Base-by-base conservation (phyloP, 1,139 yeast species). In the Diutina rugosa region DNA sequence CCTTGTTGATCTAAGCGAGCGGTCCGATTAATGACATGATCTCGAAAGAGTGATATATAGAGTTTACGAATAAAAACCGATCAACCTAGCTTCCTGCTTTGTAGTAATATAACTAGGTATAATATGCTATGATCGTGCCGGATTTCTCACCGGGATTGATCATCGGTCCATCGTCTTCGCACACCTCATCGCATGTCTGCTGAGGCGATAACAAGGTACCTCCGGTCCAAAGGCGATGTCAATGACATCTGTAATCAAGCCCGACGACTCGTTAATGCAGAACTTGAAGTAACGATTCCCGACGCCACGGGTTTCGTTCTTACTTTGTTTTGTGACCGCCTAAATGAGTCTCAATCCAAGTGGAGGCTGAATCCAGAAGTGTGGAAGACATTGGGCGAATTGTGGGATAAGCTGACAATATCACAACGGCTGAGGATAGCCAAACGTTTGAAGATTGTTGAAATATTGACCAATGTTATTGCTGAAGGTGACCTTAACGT, bases 1-100 rank as follows among this genome's bases (percentile, higher is more conserved):
- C 97, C 69, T 84, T 95, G 73, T 85, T 95, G 75, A 93, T 93
- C 72, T 93, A 86, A 32, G 26, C 53, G 21, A 16, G 26, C 16
- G n/a, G 29, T 16, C 32, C 18, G 41, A 9, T 3, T 49, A 49
- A 49, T 49, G 53, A 49, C 53, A 49, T 49, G 53, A 49, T 49
- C 53, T 49, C 53, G 53, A 30, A 49, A 49, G 53, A 49, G 53
- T 49, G 53, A 49, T 49, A 49, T 32, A 49, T 49, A 49, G 53
- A 49, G 53, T 49, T 49, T 28, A 49, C 28, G 53, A 49, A n/a
- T 12, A 49, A 32, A 49, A 28, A 28, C 14, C 49, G 49, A 21
- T 46, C 29, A 12, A 26, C n/a, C 14, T 10, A 46, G n/a, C 49
- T 12, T 21, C 14, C 9, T 16, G 10, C 26, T 26, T 10, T 21